Evolutionary conservation across 2,329 filamentous ascomycete species (phyloP).

Genomic region (Zasmidium citrigriseum): DNA sequence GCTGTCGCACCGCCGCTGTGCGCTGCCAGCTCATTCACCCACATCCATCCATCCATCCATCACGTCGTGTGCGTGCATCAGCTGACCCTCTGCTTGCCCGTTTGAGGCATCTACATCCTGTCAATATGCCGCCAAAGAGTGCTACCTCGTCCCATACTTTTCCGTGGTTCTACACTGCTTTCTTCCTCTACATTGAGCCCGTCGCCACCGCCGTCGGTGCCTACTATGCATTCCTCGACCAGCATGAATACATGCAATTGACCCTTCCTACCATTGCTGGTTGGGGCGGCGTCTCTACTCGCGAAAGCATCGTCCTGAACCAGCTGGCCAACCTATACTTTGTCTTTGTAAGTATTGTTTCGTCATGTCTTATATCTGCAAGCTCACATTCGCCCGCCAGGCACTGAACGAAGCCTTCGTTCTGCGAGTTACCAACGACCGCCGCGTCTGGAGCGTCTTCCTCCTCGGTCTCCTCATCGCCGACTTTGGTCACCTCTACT

Average conservation of each 20-base stretch:
- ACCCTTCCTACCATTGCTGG: slow-evolving; percentile 54
- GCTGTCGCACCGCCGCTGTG: not conserved
- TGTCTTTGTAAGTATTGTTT: slow-evolving; percentile 52
- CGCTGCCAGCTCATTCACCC: slow-evolving; percentile 1
- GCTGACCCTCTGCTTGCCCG: not conserved
- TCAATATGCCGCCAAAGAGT: not conserved
- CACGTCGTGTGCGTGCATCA: not conserved
- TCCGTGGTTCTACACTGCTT: slow-evolving; percentile 65
- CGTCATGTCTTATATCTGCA: not conserved
- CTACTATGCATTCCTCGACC: slow-evolving; percentile 54
- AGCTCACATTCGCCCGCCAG: slow-evolving; percentile 5
- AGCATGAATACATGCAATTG: slow-evolving; percentile 61
- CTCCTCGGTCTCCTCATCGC: slow-evolving; percentile 69
- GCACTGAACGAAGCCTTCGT: slow-evolving; percentile 76
- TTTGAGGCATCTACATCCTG: not conserved
- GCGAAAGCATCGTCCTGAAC: slow-evolving; percentile 64
- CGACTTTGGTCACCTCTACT: slow-evolving; percentile 75
- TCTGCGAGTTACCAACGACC: slow-evolving; percentile 67
- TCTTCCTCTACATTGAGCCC: slow-evolving; percentile 75
- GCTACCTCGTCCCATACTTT: slow-evolving; percentile 37
- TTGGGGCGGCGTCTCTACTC: slow-evolving; percentile 55
- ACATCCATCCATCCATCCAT: not conserved
- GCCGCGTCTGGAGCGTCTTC: slow-evolving; percentile 69
- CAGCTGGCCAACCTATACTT: slow-evolving; percentile 80
- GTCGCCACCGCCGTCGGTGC: slow-evolving; percentile 56